Percentiles rank a stretch among this genome's conserved stretches.
phyloP scores from a whole-genome alignment of 2,329 filamentous ascomycete genomes.

The Aspergillus sp. region DNA sequence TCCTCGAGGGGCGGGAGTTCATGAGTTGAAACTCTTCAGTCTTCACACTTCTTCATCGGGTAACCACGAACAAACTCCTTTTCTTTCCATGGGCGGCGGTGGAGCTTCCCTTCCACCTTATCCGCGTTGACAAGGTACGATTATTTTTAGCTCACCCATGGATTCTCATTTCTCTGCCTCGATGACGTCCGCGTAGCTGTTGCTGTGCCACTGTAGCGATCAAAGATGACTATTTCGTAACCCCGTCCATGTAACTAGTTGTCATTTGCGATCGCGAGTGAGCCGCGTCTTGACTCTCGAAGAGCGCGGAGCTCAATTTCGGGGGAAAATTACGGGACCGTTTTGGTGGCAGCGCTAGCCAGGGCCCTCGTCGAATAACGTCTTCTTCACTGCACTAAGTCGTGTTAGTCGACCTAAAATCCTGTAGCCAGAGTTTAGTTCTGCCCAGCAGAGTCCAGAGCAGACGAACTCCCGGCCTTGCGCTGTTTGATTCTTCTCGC shows the following conservation, averaged over 20 bases:
- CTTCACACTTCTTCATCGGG: not conserved
- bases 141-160: conserved; percentile 2
- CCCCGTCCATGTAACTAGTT: no score
- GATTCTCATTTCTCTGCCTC: not conserved
- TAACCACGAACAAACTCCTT: conserved; percentile 8
- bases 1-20: not conserved
- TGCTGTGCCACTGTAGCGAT: no score
- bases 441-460: conserved; percentile 7
- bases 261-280: no score
- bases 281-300: no score
- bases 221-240: no score
- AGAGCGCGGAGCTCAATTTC: conserved; percentile 3
- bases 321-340: conserved; percentile 7
- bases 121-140: not conserved
- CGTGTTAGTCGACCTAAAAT: conserved; percentile 7
- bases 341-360: conserved; percentile 10
- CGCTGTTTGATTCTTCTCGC: conserved; percentile 8
- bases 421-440: not conserved
- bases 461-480: not conserved
- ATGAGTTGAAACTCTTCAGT: not conserved
- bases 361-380: conserved; percentile 9
- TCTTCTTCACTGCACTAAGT: not conserved
- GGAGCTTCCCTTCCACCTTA: conserved; percentile 14
- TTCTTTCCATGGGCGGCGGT: conserved; percentile 15
- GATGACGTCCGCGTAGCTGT: not conserved